phyloP scores from a whole-genome alignment of 345 rosid genomes.

The Chamaenerion angustifolium region DNA sequence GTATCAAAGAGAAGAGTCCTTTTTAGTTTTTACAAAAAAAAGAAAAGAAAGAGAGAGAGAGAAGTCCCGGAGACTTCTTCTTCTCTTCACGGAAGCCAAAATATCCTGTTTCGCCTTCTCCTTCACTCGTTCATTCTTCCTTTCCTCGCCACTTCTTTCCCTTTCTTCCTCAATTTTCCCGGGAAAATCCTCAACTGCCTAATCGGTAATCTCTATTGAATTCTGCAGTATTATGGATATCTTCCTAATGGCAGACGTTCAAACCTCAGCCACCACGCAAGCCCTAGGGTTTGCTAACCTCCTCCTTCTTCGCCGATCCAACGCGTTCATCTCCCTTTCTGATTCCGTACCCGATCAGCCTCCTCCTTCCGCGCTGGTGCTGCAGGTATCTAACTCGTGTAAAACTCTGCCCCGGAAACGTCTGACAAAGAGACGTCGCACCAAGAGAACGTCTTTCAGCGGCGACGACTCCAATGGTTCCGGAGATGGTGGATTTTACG shows the following conservation, averaged over 20 bases:
- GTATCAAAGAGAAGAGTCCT: background rate
- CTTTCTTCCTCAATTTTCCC: constrained; percentile 5
- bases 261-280: constrained; percentile 26
- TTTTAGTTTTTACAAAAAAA: too few relatives aligned
- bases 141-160: background rate
- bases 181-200: constrained; percentile 5
- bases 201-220: constrained; percentile 5
- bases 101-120: background rate
- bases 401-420: constrained; percentile 32
- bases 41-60: too few relatives aligned
- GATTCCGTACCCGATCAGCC: constrained; percentile 22
- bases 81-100: constrained; percentile 3
- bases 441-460: constrained; percentile 30
- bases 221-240: constrained; percentile 27
- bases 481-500: constrained; percentile 6
- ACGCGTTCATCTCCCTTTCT: constrained; percentile 16
- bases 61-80: too few relatives aligned
- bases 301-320: constrained; percentile 18
- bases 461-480: constrained; percentile 8
- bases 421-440: constrained; percentile 39
- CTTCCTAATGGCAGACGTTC: constrained; percentile 33
- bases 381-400: constrained; percentile 11
- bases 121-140: background rate
- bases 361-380: constrained; percentile 2
- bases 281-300: constrained; percentile 42